phyloP scores from a whole-genome alignment of 192 early-diverging fungal genomes.

The Umbelopsis isabellina region DNA sequence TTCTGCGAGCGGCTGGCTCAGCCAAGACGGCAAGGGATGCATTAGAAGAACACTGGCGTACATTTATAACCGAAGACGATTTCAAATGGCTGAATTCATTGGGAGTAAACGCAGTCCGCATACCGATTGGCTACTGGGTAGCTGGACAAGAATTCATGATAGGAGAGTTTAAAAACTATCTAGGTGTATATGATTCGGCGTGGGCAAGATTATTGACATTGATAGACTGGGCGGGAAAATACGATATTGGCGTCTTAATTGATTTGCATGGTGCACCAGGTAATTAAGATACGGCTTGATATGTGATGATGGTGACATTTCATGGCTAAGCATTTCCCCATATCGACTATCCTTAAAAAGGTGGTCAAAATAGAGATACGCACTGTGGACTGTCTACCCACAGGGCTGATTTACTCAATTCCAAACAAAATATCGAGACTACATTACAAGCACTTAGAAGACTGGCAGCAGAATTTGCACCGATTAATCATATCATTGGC shows the following conservation, averaged over 20 bases:
- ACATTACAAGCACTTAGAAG: constrained; percentile 4
- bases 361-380: constrained; percentile 30
- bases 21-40: constrained; percentile 42
- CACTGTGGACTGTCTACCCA: constrained; percentile 24
- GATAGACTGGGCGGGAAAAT: constrained; percentile 57
- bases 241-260: constrained; percentile 62
- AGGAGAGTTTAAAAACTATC: constrained; percentile 46
- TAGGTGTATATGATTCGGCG: constrained; percentile 52
- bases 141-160: constrained; percentile 44
- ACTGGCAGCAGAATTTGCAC: constrained; percentile 5
- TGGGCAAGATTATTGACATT: constrained; percentile 54
- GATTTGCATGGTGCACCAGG: constrained; percentile 72
- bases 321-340: background rate
- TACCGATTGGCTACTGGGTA: constrained; percentile 73
- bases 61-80: constrained; percentile 62
- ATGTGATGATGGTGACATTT: background rate
- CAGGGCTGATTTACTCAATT: constrained; percentile 15
- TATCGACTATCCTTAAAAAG: constrained; percentile 1
- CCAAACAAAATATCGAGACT: background rate
- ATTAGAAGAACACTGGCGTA: constrained; percentile 56
- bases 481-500: constrained; percentile 32
- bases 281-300: background rate
- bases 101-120: constrained; percentile 65
- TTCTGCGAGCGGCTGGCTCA: constrained; percentile 1
- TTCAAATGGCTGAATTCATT: constrained; percentile 45